phyloP scores from a whole-genome alignment of 176 grass and related monocot genomes.

The Musa itinerans region DNA sequence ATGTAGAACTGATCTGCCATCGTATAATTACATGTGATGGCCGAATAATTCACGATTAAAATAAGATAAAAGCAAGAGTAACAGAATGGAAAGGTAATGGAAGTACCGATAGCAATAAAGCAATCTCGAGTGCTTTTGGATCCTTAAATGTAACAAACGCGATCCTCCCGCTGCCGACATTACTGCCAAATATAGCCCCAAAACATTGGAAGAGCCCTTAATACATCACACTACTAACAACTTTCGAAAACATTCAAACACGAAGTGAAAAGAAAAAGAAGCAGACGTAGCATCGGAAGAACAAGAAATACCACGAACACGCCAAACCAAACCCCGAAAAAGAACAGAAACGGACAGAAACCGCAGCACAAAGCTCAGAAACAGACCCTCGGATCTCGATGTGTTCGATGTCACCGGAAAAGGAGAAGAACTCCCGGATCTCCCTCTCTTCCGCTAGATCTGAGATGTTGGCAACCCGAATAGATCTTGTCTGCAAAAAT shows the following conservation, averaged over 20 bases:
- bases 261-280: background rate
- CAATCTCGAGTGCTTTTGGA: constrained; percentile 79
- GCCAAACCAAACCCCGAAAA: background rate
- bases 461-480: constrained; percentile 83
- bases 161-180: constrained; percentile 40
- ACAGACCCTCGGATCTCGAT: constrained; percentile 57
- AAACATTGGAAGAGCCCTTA: background rate
- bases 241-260: background rate
- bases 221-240: background rate
- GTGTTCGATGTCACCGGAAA: constrained; percentile 91
- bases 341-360: background rate
- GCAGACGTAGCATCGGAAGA: constrained; percentile 8
- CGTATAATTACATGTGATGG: no score
- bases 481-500: constrained; percentile 44
- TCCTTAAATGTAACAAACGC: constrained; percentile 93
- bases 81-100: background rate
- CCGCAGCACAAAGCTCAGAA: background rate
- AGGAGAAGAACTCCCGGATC: constrained; percentile 99
- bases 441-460: constrained; percentile 92
- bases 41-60: background rate
- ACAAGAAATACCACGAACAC: background rate
- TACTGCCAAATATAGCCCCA: constrained; percentile 30
- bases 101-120: constrained; percentile 73
- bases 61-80: no score
- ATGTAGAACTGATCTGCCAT: no score